phyloP scores from a whole-genome alignment of 2,329 filamentous ascomycete species.

The Pseudocercospora fuligena region DNA sequence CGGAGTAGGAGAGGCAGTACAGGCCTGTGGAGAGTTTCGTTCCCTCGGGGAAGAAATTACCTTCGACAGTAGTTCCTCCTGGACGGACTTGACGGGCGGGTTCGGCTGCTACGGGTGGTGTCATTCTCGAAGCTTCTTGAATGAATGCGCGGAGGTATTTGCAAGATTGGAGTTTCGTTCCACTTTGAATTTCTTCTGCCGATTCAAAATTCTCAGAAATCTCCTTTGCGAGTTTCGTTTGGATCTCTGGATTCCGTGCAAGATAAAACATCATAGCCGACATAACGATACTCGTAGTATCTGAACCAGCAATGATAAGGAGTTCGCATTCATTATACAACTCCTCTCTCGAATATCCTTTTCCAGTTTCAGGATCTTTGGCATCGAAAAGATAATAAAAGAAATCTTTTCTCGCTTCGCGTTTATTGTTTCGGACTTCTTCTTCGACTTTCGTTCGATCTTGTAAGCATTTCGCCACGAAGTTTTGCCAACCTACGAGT shows the following conservation, averaged over 20 bases:
- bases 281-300: slow-evolving; percentile 39
- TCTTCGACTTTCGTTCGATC: slow-evolving; percentile 46
- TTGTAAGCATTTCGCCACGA: slow-evolving; percentile 48
- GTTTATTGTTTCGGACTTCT: slow-evolving; percentile 16
- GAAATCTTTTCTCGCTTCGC: slow-evolving; percentile 19
- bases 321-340: slow-evolving; percentile 30
- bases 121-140: slow-evolving; percentile 51
- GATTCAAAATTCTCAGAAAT: slow-evolving; percentile 41
- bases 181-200: slow-evolving; percentile 34
- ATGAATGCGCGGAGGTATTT: slow-evolving; percentile 50
- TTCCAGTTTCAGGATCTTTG: slow-evolving; percentile 32
- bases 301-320: slow-evolving; percentile 32
- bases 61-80: slow-evolving; percentile 39
- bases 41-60: slow-evolving; percentile 35
- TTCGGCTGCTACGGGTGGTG: slow-evolving; percentile 46
- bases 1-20: slow-evolving; percentile 40
- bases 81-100: slow-evolving; percentile 38
- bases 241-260: slow-evolving; percentile 33
- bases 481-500: slow-evolving; percentile 47
- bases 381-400: slow-evolving; percentile 33
- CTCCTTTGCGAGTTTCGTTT: slow-evolving; percentile 37
- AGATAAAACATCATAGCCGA: slow-evolving; percentile 42
- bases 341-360: slow-evolving; percentile 26
- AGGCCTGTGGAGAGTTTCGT: slow-evolving; percentile 38
- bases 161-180: slow-evolving; percentile 39